These are phyloP conservation scores for Berberis vulgaris DNA, from an alignment of 164 flowering plant species.

Conservation along the genomic window DNA sequence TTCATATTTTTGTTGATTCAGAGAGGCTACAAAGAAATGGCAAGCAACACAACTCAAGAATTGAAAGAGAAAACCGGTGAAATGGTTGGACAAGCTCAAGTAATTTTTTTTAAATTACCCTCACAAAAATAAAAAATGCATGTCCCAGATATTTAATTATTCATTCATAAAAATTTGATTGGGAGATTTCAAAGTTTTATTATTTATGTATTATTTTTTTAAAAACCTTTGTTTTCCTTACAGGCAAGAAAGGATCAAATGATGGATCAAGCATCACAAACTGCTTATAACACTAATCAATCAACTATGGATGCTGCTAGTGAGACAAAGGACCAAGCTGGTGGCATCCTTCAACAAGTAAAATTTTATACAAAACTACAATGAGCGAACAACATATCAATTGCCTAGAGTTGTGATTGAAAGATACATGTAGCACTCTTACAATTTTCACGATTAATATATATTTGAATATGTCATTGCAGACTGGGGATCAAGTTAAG, in stretches of 20 bases:
- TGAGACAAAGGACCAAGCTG: constrained; percentile 5
- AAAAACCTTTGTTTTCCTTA: not conserved
- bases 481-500: constrained; percentile 42
- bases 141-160: too few relatives aligned
- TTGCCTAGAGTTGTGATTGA: too few relatives aligned
- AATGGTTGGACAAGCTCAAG: constrained; percentile 1
- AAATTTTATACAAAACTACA: not conserved
- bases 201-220: not conserved
- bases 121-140: not conserved
- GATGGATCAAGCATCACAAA: not conserved
- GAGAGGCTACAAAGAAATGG: constrained; percentile 9
- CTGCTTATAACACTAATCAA: not conserved
- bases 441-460: not conserved
- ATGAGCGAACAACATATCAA: too few relatives aligned
- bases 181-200: not conserved
- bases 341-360: not conserved
- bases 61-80: not conserved
- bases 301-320: not conserved
- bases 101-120: not conserved
- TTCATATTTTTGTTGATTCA: not conserved
- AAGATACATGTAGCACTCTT: too few relatives aligned
- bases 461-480: not conserved
- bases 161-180: not conserved
- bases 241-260: not conserved
- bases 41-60: constrained; percentile 9